Conservation (phyloP, 495 filamentous ascomycete species). For the Baudoinia panamericana region DNA sequence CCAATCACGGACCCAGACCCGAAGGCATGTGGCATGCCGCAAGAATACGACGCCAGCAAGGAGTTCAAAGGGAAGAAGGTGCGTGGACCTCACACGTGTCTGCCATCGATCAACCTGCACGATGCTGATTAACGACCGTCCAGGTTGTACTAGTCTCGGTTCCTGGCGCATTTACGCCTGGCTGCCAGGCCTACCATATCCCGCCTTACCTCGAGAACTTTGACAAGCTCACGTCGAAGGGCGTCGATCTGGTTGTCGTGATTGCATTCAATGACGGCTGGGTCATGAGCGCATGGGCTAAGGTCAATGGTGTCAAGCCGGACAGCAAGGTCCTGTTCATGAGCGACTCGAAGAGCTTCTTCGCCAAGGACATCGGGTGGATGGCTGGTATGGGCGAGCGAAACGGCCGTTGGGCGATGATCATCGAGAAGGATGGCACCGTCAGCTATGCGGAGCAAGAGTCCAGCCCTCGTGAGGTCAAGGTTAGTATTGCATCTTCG, state of each 20-base stretch:
- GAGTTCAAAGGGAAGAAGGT: conserved; percentile 74
- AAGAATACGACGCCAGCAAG: conserved; percentile 70
- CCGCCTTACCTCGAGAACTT: conserved; percentile 72
- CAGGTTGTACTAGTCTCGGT: conserved; percentile 72
- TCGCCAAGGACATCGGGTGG: conserved; percentile 79
- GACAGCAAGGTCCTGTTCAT: conserved; percentile 57
- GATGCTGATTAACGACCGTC: neutral
- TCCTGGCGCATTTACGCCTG: conserved; percentile 90
- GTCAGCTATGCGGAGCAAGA: conserved; percentile 68
- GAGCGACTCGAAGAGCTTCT: conserved; percentile 60
- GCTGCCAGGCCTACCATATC: conserved; percentile 77
- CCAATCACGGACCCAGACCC: conserved; percentile 30
- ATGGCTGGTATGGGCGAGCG: conserved; percentile 52
- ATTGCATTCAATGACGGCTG: conserved; percentile 70
- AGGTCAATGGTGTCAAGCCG: conserved; percentile 67
- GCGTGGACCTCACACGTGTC: neutral
- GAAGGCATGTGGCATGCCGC: conserved; percentile 64
- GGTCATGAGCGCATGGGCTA: conserved; percentile 92
- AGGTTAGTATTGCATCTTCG: conserved; percentile 30
- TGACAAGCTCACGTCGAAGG: conserved; percentile 60
- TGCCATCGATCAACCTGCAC: too few relatives aligned
- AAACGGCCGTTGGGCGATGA: conserved; percentile 68
- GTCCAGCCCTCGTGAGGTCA: conserved; percentile 56
- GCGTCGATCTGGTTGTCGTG: conserved; percentile 72
- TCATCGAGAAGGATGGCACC: conserved; percentile 76